Percentiles rank a stretch among this genome's conserved stretches.
Evolutionary conservation across 1,284 basidiomycete genomes (phyloP).

Genomic region (Ceratobasidium sp.): DNA sequence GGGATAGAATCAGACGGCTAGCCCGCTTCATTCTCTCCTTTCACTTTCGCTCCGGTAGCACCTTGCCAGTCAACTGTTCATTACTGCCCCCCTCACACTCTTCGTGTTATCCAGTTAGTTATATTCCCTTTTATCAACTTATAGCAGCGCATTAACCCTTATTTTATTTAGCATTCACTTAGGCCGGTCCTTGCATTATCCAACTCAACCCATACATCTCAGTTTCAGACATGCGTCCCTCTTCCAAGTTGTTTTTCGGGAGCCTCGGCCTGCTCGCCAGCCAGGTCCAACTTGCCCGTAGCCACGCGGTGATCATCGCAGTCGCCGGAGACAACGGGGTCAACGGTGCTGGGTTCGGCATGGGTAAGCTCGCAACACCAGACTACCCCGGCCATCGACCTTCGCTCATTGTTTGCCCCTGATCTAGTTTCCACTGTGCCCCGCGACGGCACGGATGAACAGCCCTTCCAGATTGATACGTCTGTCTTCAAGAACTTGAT

Average conservation of each 20-base stretch:
- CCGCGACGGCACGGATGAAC: conserved; percentile 41
- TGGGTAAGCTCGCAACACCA: conserved; percentile 8
- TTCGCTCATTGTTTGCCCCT: background rate
- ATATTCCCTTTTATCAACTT: background rate
- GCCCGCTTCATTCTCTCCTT: conserved; percentile 21
- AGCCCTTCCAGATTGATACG: conserved; percentile 41
- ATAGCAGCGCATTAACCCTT: background rate
- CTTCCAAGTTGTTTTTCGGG: conserved; percentile 15
- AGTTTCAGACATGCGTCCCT: conserved; percentile 11
- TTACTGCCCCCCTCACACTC: conserved; percentile 13
- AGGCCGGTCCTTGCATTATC: conserved; percentile 17
- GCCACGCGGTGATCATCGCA: conserved; percentile 34
- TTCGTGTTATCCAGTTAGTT: conserved; percentile 14
- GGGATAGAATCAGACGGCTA: conserved; percentile 31
- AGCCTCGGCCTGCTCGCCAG: conserved; percentile 11
- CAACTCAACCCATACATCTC: background rate
- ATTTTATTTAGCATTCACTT: conserved; percentile 14
- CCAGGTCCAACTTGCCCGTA: conserved; percentile 20
- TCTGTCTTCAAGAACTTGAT: conserved; percentile 42
- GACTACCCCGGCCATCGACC: background rate
- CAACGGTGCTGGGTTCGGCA: conserved; percentile 26
- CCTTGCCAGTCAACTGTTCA: conserved; percentile 1
- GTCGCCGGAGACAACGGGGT: conserved; percentile 33
- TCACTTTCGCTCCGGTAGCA: conserved; percentile 39
- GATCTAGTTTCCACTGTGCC: conserved; percentile 28